Evolutionary conservation across 1,139 yeast genomes (phyloP), one percentile per base, ranked within the genome.

Genomic region (Trichomonascaceae sp.): DNA sequence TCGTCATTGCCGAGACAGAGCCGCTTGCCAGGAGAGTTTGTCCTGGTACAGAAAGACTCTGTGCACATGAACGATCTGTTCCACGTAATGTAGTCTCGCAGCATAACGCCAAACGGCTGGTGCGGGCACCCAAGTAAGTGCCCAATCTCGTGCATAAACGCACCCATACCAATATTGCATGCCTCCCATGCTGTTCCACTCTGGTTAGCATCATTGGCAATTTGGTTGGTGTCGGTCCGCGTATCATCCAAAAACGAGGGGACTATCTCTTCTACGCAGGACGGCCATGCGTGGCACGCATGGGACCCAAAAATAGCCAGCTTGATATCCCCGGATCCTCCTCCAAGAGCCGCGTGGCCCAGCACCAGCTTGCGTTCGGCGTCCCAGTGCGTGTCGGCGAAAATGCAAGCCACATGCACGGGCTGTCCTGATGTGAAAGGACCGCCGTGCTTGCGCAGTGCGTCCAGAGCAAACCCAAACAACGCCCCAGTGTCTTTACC

Each of bases 311-410:
- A 87, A 13, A 89, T 84, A 1, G 94, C 97, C 39, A 89, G 59
- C 42, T 73, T 74, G 25, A 81, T 64, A 30, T 73, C 66, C 28
- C 67, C 76, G 17, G 68, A 66, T 5, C 93, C 93, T 25, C 97
- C 97, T 28, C 97, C 97, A 15, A 89, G 61, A 0, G 97, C 97
- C 3, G 97, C 97, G 59, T 89, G 97, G 2, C 87, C 84, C 32
- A 75, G 57, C 31, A 89, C 76, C 43, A 84, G 58, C 30, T 75
- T 67, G 23, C 52, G 52, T 23, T 58, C 45, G 1, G 64, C 60
- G 51, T 87, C 94, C 77, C 84, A 89, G 47, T 80, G 87, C 0
- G 93, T 68, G 56, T 89, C 98, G 41, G 85, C 54, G 45, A 76
- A 78, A 51, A 87, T 64, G 13, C 79, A 89, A 0, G 97, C 95